Conservation (phyloP, 2,329 filamentous ascomycete species). For the Periconia digitata region DNA sequence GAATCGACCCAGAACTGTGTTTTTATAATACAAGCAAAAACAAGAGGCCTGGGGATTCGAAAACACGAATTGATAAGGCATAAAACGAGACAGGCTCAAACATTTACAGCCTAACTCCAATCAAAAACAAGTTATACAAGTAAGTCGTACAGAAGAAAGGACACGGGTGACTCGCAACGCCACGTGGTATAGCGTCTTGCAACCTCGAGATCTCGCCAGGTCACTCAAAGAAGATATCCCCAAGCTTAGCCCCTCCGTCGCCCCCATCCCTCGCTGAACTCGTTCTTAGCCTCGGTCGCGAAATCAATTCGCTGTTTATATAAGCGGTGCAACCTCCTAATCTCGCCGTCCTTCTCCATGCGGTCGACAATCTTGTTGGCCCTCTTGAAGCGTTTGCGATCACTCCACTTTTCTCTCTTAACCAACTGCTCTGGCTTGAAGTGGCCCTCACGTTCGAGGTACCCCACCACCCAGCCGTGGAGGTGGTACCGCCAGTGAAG, state of each 20-base stretch:
- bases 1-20: too few relatives aligned
- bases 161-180: too few relatives aligned
- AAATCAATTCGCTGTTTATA: constrained; percentile 62
- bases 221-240: too few relatives aligned
- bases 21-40: too few relatives aligned
- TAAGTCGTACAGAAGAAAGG: too few relatives aligned
- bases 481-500: constrained; percentile 76
- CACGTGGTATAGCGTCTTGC: too few relatives aligned
- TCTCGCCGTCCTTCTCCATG: constrained; percentile 63
- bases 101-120: too few relatives aligned
- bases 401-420: constrained; percentile 62
- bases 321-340: constrained; percentile 64
- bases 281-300: constrained; percentile 34
- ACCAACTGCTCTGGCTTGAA: constrained; percentile 60
- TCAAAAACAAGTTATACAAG: too few relatives aligned
- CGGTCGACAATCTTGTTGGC: constrained; percentile 65
- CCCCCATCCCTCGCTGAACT: constrained; percentile 27
- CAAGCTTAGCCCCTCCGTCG: constrained; percentile 6
- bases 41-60: too few relatives aligned
- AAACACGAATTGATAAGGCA: too few relatives aligned
- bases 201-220: too few relatives aligned
- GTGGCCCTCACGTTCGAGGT: constrained; percentile 61
- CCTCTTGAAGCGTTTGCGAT: constrained; percentile 59
- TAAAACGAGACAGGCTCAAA: too few relatives aligned
- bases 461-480: constrained; percentile 69